Base-by-base conservation (phyloP, 148 eudicot genomes). In the Fagopyrum homotropicum region DNA sequence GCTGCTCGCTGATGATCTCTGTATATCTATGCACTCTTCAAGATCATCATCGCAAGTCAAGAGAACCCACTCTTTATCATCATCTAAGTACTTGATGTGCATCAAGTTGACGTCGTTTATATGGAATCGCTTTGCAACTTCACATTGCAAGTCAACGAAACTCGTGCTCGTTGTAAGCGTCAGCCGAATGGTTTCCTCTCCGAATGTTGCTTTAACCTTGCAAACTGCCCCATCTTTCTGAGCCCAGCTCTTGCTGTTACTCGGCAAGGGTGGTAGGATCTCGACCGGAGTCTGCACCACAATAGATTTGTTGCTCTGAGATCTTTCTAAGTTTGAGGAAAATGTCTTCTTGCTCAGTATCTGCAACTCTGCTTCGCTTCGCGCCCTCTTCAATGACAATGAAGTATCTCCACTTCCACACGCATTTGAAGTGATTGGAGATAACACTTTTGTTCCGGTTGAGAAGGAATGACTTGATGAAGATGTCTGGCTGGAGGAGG, bases 31-130 rank as follows among this genome's bases (percentile, higher is more conserved):
- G 77, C 97, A 91, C 80, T 91, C 97, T 76, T 89, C 90, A 75
- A 89, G 82, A 81, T 89, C 93, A 60, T 81, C 98, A 76, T 93
- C 92, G 56, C 98, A 93, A 10, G 96, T 90, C 77, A 93, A 77
- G 45, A 93, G 93, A 73, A 93, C 91, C 98, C 98, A 93, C 80
- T 93, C 98, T 12, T 75, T 80, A 49, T 93, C 98, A 59, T 93
- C 96, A 30, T 93, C 98, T 79, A 91, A 83, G 77, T 91, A 91
- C 81, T 88, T 91, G 68, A 91, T 69, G 57, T 83, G 84, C 63
- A 91, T 75, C 69, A 73, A 82, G 70, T 80, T 82, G 68, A 79
- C 68, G 30, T 85, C 89, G 0, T 76, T 86, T 15, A 89, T 73
- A 50, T 72, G 75, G 73, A 86, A 93, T 59, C 92, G 84, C 86